Evolutionary conservation across 1,139 yeast genomes (phyloP), one percentile per base, ranked within the genome.

Genomic region (Diutina sp.): DNA sequence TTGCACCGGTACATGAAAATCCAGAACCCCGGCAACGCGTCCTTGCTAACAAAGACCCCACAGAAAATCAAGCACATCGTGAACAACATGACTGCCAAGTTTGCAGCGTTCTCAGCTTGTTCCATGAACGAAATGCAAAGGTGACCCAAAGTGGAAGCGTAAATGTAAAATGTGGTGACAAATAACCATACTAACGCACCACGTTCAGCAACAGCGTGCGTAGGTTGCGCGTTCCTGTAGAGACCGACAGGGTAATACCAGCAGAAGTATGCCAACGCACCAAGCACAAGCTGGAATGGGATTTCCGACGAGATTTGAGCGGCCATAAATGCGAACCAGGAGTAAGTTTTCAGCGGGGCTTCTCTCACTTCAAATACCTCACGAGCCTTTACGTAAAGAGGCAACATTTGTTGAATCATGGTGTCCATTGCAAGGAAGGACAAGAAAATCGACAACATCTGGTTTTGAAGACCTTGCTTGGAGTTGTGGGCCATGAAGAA

Each of bases 201-300:
- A 68, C 93, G 65, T 55, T 66, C 62, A 51, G 44, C 8, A 4
- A 54, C 55, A 60, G 51, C 14, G 56, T 66, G 62, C 41, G 64
- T 67, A 47, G 66, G 61, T 5, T 68, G 68, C 6, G 90, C 87
- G 66, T 84, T 84, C 11, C 65, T 58, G 63, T 83, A 80, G 58
- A 84, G 72, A 1, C 95, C 96, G 60, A 87, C 80, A 7, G 96
- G 95, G 66, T 87, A 90, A 69, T 88, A 90, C 84, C 88, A 88
- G 59, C 85, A 79, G 65, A 87, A 79, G 72, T 77, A 90, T 3
- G 85, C 77, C 6, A 87, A 30, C 0, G 90, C 82, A 60, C 90
- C 90, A 57, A 79, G 74, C 4, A 84, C 59, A 18, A 83, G 62
- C 65, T 86, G 87, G 85, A 88, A 87, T 35, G 96, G 95, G 45